phyloP scores from a whole-genome alignment of 2,329 filamentous ascomycete genomes.

The Proliferodiscus dingleyae region DNA sequence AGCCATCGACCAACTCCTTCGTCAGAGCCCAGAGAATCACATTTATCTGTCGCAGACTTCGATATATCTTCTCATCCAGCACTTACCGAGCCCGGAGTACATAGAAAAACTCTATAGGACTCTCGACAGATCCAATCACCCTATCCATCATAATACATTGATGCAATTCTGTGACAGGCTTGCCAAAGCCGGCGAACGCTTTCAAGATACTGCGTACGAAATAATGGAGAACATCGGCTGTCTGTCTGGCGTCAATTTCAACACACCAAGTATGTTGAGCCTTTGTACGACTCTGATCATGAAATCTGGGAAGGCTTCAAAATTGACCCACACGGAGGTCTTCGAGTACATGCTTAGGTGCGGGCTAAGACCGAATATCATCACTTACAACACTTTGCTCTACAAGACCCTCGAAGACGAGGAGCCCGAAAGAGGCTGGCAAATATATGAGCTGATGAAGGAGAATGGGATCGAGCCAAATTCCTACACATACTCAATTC shows the following conservation, averaged over 20 bases:
- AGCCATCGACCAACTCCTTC: conserved; percentile 2
- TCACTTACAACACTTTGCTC: conserved; percentile 63
- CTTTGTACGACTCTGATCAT: conserved; percentile 56
- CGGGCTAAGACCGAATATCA: conserved; percentile 59
- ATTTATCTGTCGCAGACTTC: conserved; percentile 18
- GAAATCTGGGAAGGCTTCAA: conserved; percentile 31
- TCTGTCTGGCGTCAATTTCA: conserved; percentile 38
- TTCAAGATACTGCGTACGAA: conserved; percentile 40
- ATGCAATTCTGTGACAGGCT: conserved; percentile 33
- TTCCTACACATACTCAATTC: conserved; percentile 58
- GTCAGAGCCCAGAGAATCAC: conserved; percentile 10
- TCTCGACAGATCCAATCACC: conserved; percentile 16
- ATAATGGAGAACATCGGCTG: conserved; percentile 38
- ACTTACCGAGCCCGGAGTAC: conserved; percentile 7
- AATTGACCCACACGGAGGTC: conserved; percentile 45
- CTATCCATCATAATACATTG: conserved; percentile 20
- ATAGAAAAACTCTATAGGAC: conserved; percentile 20
- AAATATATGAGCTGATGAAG: conserved; percentile 59
- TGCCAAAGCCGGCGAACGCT: conserved; percentile 33
- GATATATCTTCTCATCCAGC: conserved; percentile 18
- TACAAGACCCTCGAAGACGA: conserved; percentile 64
- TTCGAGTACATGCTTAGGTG: conserved; percentile 52
- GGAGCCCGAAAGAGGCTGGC: conserved; percentile 57
- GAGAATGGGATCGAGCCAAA: conserved; percentile 58
- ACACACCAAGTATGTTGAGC: conserved; percentile 43